These are phyloP conservation scores for Leishmania aethiopica DNA, from an alignment of 208 protist genomes.

Conservation along the genomic window DNA sequence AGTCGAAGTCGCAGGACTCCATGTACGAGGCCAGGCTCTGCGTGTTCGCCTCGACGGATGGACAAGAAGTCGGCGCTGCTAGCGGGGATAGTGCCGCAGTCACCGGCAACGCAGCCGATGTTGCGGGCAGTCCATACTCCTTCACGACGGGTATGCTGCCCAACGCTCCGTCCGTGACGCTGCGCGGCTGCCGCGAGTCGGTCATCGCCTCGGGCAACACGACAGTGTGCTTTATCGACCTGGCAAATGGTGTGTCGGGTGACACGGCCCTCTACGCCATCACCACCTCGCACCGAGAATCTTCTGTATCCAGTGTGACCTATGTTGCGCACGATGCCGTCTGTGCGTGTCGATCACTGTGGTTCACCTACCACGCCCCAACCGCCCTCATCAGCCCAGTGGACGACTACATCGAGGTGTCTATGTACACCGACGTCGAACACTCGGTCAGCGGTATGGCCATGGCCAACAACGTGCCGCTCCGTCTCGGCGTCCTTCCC, in stretches of 20 bases:
- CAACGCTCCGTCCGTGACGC: conserved; percentile 36
- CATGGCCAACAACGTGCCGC: conserved; percentile 28
- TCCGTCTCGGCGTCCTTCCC: conserved; percentile 48
- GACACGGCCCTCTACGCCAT: conserved; percentile 47
- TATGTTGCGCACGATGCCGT: conserved; percentile 45
- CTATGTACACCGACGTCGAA: conserved; percentile 29
- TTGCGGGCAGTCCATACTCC: conserved; percentile 46
- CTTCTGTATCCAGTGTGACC: conserved; percentile 33
- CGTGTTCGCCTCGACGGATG: conserved; percentile 18
- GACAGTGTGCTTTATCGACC: conserved; percentile 52
- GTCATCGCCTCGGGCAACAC: conserved; percentile 37
- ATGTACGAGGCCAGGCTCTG: conserved; percentile 21
- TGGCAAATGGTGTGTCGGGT: conserved; percentile 44
- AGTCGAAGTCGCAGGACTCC: conserved; percentile 32
- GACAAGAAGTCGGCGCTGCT: conserved; percentile 1
- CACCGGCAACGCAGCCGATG: conserved; percentile 17
- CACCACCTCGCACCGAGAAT: conserved; percentile 24
- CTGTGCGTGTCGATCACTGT: conserved; percentile 30
- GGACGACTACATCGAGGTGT: conserved; percentile 48
- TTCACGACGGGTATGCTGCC: conserved; percentile 46
- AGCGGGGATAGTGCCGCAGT: neutral
- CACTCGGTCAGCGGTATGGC: conserved; percentile 2
- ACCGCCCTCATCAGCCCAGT: conserved; percentile 18
- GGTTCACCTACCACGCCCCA: conserved; percentile 53
- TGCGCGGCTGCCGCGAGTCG: conserved; percentile 41